Percentiles rank a stretch among this genome's conserved stretches.
phyloP scores from a whole-genome alignment of 163 green algal genomes.

The Picocystis sp. region DNA sequence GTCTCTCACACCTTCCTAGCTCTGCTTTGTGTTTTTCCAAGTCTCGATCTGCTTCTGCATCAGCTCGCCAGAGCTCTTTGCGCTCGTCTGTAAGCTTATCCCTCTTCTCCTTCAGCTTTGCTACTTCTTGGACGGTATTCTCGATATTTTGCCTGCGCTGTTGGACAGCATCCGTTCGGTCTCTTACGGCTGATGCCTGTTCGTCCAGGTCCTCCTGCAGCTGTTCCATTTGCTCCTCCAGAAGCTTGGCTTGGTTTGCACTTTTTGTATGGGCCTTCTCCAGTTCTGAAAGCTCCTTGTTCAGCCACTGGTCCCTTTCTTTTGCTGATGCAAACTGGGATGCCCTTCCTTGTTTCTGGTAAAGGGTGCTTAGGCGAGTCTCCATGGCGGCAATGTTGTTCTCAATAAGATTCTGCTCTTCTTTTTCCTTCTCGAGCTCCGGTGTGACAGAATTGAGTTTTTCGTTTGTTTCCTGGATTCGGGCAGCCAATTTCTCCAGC shows the following conservation, averaged over 20 bases:
- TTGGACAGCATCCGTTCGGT: constrained; percentile 6
- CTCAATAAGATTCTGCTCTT: constrained; percentile 15
- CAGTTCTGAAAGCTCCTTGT: constrained; percentile 17
- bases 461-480: constrained; percentile 10
- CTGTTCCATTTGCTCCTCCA: too few species aligned
- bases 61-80: constrained; percentile 44
- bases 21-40: constrained; percentile 21
- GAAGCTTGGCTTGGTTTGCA: too few species aligned
- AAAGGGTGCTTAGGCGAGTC: constrained; percentile 21
- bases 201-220: background rate
- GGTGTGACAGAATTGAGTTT: constrained; percentile 7
- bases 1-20: constrained; percentile 8
- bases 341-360: constrained; percentile 55
- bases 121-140: constrained; percentile 6
- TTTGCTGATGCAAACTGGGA: constrained; percentile 37
- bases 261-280: background rate
- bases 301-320: constrained; percentile 48
- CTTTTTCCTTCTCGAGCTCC: constrained; percentile 2
- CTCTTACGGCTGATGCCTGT: background rate
- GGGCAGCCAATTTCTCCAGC: constrained; percentile 2
- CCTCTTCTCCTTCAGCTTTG: constrained; percentile 5
- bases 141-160: constrained; percentile 2
- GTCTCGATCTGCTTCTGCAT: constrained; percentile 28
- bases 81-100: constrained; percentile 11
- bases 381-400: constrained; percentile 6